A percentile compares a stretch with the other conserved stretches of the same genome.
phyloP scores from a whole-genome alignment of 345 rosid species.

The Arabidopsis arenosa region DNA sequence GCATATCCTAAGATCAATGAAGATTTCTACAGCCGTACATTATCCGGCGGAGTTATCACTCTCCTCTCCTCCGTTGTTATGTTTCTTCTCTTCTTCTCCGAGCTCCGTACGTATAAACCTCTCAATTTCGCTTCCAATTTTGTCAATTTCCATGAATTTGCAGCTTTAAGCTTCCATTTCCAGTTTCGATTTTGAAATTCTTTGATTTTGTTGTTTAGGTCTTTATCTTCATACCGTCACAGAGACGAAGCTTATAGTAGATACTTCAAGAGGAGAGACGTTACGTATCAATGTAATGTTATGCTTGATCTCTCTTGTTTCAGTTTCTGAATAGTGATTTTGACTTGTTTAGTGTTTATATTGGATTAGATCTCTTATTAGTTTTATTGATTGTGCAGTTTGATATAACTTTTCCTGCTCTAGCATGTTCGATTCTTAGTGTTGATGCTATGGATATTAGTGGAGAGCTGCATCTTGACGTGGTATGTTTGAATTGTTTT shows the following conservation, averaged over 20 bases:
- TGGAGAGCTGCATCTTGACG: constrained; percentile 96
- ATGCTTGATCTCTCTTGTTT: constrained; percentile 20
- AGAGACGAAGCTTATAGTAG: constrained; percentile 94
- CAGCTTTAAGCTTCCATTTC: not conserved
- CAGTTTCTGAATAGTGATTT: not conserved
- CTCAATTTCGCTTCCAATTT: not conserved
- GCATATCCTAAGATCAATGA: constrained; percentile 97
- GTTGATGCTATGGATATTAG: constrained; percentile 98
- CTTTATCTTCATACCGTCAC: constrained; percentile 82
- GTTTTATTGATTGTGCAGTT: constrained; percentile 61
- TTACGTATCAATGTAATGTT: constrained; percentile 79
- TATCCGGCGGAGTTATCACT: constrained; percentile 94
- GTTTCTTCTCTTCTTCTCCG: constrained; percentile 96
- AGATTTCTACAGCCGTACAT: constrained; percentile 94
- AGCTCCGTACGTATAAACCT: constrained; percentile 63
- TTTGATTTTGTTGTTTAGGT: constrained; percentile 54
- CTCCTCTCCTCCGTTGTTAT: constrained; percentile 85
- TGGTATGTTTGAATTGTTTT: constrained; percentile 58
- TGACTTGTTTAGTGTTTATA: not conserved
- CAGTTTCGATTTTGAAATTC: not conserved
- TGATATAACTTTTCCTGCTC: constrained; percentile 88
- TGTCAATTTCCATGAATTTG: not conserved
- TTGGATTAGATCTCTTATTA: constrained; percentile 11
- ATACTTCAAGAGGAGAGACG: constrained; percentile 93
- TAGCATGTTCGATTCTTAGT: constrained; percentile 92